A percentile compares a stretch with the other conserved stretches of the same genome.
These are phyloP conservation scores for Erythrophleum ivorense DNA, from an alignment of 331 rosid genomes.

Conservation along the genomic window DNA sequence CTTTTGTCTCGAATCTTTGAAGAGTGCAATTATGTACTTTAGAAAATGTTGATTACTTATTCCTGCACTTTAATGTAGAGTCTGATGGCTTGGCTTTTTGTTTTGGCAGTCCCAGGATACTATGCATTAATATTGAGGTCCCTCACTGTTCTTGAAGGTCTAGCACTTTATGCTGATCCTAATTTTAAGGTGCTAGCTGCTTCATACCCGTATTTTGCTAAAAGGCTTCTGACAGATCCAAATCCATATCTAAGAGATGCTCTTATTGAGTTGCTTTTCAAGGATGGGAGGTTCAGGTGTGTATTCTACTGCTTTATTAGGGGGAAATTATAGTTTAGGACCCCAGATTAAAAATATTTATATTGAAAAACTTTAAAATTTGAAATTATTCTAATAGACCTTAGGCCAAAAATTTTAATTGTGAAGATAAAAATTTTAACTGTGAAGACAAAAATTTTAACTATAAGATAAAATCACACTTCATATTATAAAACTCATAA, in stretches of 20 bases:
- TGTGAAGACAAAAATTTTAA: neutral
- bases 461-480: neutral
- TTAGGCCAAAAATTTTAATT: neutral
- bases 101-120: conserved; percentile 87
- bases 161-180: conserved; percentile 98
- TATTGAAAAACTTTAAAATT: no score
- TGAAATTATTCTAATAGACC: no score
- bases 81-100: conserved; percentile 41
- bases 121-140: conserved; percentile 93
- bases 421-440: neutral
- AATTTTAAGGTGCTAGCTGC: conserved; percentile 98
- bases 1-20: conserved; percentile 23
- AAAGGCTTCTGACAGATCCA: conserved; percentile 96
- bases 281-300: conserved; percentile 90
- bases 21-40: conserved; percentile 34
- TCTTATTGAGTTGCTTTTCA: conserved; percentile 89
- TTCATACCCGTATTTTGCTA: conserved; percentile 96
- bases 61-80: conserved; percentile 30
- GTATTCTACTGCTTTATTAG: conserved; percentile 18
- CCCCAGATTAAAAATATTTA: no score
- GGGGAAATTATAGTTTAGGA: neutral
- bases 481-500: neutral
- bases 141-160: conserved; percentile 94
- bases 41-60: conserved; percentile 15
- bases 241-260: conserved; percentile 98